Percentiles rank a stretch among this genome's conserved stretches.
These are phyloP conservation scores for Cnidoscolus chayamansa DNA, from an alignment of 441 rosid species.

Conservation along the genomic window DNA sequence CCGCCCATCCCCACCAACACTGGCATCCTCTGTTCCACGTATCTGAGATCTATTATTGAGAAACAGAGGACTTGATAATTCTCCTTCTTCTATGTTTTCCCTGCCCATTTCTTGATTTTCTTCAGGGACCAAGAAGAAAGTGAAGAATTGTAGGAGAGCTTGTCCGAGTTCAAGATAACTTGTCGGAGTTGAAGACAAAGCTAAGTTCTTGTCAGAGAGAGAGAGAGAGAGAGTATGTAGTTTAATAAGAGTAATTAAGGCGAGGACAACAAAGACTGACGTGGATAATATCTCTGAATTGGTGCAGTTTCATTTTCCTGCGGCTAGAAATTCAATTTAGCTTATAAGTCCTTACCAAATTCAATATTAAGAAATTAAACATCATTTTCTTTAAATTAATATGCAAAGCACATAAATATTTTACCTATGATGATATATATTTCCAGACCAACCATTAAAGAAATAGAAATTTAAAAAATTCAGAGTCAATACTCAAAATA, in stretches of 20 bases:
- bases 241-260: not conserved
- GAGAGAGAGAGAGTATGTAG: not conserved
- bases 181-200: not conserved
- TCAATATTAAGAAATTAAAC: no score
- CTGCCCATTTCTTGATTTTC: conserved; percentile 15
- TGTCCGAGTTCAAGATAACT: not conserved
- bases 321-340: no score
- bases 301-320: no score
- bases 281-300: not conserved
- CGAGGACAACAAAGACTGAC: not conserved
- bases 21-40: conserved; percentile 2
- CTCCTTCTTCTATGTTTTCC: conserved; percentile 25
- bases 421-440: no score
- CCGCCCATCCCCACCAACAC: conserved; percentile 8
- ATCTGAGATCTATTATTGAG: conserved; percentile 18
- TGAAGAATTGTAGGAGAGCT: not conserved
- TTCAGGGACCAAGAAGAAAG: not conserved
- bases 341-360: no score
- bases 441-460: no score
- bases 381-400: no score
- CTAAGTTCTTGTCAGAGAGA: not conserved
- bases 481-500: no score
- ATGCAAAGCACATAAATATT: no score
- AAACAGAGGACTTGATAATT: conserved; percentile 27
- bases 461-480: no score